Conservation (phyloP, 1,139 yeast genomes). For the Saccharomyces hybrid region DNA sequence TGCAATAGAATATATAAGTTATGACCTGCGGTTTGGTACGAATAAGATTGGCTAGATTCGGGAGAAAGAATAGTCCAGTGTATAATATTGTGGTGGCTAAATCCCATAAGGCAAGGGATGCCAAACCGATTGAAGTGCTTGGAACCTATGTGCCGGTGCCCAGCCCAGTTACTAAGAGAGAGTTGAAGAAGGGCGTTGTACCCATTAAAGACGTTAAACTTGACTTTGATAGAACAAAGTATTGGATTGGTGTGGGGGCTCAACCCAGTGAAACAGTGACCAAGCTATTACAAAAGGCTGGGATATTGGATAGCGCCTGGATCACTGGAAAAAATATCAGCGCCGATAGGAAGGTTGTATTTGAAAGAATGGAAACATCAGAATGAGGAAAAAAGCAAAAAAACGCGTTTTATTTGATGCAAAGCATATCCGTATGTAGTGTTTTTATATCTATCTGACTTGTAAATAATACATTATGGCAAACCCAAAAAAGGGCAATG, state of each 20-base stretch:
- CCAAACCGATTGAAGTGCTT: constrained; percentile 85
- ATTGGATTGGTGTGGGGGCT: constrained; percentile 99
- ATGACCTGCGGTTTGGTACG: constrained; percentile 46
- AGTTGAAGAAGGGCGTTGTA: constrained; percentile 47
- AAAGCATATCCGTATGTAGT: not conserved
- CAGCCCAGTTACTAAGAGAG: constrained; percentile 51
- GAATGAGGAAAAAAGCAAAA: not conserved
- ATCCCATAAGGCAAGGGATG: constrained; percentile 62
- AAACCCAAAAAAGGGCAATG: constrained; percentile 3
- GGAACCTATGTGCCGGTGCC: constrained; percentile 92
- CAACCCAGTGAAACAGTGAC: constrained; percentile 83
- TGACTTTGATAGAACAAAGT: constrained; percentile 87
- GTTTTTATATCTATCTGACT: constrained; percentile 4
- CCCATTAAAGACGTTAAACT: constrained; percentile 74
- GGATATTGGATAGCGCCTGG: constrained; percentile 70
- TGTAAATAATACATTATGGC: constrained; percentile 8
- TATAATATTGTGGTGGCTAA: constrained; percentile 89
- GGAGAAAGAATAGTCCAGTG: constrained; percentile 78
- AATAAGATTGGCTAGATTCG: constrained; percentile 88
- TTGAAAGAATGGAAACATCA: not conserved
- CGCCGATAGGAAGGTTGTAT: not conserved
- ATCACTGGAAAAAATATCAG: not conserved
- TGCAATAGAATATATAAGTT: not conserved
- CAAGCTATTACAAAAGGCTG: constrained; percentile 70
- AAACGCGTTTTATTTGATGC: not conserved